Base-by-base conservation (phyloP, 345 rosid genomes). In the Camelina sativa region DNA sequence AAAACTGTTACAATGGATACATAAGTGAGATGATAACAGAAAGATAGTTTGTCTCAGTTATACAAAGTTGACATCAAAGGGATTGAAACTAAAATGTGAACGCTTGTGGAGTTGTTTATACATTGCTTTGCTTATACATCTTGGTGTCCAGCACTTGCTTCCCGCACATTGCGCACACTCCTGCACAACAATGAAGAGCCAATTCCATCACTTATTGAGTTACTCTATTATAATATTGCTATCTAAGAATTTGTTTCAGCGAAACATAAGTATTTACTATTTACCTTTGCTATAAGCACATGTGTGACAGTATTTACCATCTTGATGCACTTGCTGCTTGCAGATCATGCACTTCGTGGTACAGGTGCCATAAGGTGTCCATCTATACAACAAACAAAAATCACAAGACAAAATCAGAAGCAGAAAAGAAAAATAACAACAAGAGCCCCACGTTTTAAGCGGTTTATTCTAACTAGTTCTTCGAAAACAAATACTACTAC, bases 301-400 rank as follows among this genome's bases (percentile, higher is more conserved):
- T 8, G 98, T 89, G 81, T 96, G 99, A 81, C 99, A 96, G 56
- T 96, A 96, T 81, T 92, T 96, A 76, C 68, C 98, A 73, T 96
- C 91, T 81, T 96, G 99, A 75, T 96, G 99, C 12, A 89, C 98
- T 73, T 96, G 99, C 83, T 96, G 98, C 89, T 96, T 96, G 88
- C 98, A 96, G 52, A 96, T 90, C 55, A 83, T 81, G 89, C 99
- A 96, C 80, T 91, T 91, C 5, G 96, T 89, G 38, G 84, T 90
- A 74, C 83, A 86, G 4, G 98, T 97, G 28, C 98, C 93, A 54
- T 84, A 87, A 48, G 97, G 99, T 58, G 90, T 78, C 99, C 99
- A 96, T 80, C 99, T 96, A 75, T 64, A 81, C 17, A 43, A 2
- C 70, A 54, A 32, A 47, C 17, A 11, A 7, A 60, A 52, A 59